Base-by-base conservation (phyloP, 2,329 filamentous ascomycete species). In the Scedosporium apiospermum region DNA sequence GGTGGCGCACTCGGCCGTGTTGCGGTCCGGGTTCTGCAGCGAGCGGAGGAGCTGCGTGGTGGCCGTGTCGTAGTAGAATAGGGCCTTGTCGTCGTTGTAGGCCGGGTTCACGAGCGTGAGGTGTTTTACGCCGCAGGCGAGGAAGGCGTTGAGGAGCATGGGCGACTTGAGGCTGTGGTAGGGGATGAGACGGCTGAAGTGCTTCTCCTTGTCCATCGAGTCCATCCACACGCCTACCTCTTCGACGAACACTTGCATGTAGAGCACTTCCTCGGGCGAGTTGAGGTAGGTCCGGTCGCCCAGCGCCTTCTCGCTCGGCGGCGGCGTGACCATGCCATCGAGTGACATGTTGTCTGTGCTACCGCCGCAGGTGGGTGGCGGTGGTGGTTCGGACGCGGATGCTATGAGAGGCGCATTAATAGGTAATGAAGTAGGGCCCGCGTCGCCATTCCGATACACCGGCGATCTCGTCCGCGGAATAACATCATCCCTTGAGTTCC, bases 151-250 rank as follows among this genome's bases (percentile, higher is more conserved):
- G 38, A 96, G 82, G 12, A 98, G 82, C 89, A 97, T 93, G 0
- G 91, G 88, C 64, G 95, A 90, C 62, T 86, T 83, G 26, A 96
- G 78, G 1, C 92, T 87, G 68, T 93, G 84, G 68, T 91, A 92
- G 0, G 93, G 92, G n/a, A 97, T 79, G 18, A 91, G 78, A 58
- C 89, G 84, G 26, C 90, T 91, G 72, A 97, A 97, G 77, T 96
- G 90, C 75, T 93, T 93, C 66, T 88, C 82, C 41, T 86, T 82
- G 75, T 96, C 91, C 78, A 97, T 86, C 51, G 87, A 90, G 74
- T 97, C 93, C 90, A 98, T 96, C 91, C 93, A 97, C 3, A 91
- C 75, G 0, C 89, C 92, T 2, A 98, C 90, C 67, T 96, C 89
- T 69, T 96, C 89, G 6, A 96, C 88, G 71, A 96, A 98, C 0